phyloP scores from a whole-genome alignment of 495 filamentous ascomycete genomes.

The Haplographium delicatum region DNA sequence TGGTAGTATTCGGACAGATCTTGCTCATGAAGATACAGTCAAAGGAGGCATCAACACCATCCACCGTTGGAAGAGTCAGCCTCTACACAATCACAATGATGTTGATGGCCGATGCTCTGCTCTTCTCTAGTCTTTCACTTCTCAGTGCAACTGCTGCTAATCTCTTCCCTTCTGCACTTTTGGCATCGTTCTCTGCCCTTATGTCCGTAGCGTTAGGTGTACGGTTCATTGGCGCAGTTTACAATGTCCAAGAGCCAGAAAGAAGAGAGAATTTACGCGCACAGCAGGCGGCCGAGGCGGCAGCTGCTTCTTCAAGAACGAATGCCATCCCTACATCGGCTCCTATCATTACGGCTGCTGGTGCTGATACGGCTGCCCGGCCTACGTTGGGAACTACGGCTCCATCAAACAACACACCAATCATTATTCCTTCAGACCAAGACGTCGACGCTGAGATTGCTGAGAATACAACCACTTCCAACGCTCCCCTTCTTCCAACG shows the following conservation, averaged over 20 bases:
- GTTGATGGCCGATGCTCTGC: slow-evolving; percentile 74
- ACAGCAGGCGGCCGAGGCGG: slow-evolving; percentile 29
- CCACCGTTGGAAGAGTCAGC: slow-evolving; percentile 84
- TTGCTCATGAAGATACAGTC: slow-evolving; percentile 75
- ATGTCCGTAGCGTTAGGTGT: slow-evolving; percentile 61
- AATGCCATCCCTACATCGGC: slow-evolving; percentile 4
- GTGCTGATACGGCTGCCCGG: slow-evolving; percentile 47
- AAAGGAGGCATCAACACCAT: slow-evolving; percentile 91
- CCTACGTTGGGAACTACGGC: slow-evolving; percentile 47
- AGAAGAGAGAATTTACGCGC: slow-evolving; percentile 53
- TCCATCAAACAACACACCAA: slow-evolving; percentile 40
- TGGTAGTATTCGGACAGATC: slow-evolving; percentile 63
- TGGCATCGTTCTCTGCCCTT: slow-evolving; percentile 29
- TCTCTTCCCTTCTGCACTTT: slow-evolving; percentile 61
- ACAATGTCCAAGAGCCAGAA: slow-evolving; percentile 81
- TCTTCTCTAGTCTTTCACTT: slow-evolving; percentile 58
- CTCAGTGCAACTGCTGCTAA: slow-evolving; percentile 31
- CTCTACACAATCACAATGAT: slow-evolving; percentile 82
- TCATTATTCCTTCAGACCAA: slow-evolving; percentile 83
- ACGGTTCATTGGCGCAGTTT: slow-evolving; percentile 84
- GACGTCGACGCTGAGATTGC: slow-evolving; percentile 59
- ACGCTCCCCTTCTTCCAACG: slow-evolving; percentile 22
- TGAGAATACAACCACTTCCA: slow-evolving; percentile 33
- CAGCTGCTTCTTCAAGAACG: background rate
- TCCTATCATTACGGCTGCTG: slow-evolving; percentile 17